Evolutionary conservation across 306 rosid genomes (phyloP).

Genomic region (Citrullus colocynthis): DNA sequence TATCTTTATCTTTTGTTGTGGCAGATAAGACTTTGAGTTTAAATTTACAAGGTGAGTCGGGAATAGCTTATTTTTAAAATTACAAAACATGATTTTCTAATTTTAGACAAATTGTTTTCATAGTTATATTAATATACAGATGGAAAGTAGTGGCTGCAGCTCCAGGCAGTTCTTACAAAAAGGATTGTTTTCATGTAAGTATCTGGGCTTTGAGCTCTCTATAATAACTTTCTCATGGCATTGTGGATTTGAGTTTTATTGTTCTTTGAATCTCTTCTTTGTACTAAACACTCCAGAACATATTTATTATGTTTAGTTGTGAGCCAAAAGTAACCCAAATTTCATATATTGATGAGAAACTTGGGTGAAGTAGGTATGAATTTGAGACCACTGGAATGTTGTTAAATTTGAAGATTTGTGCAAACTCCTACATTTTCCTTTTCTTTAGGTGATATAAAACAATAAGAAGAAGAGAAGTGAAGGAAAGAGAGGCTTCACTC

Average conservation of each 20-base stretch:
- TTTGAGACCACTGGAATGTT: not conserved
- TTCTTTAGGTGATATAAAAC: not conserved
- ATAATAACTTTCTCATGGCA: not conserved
- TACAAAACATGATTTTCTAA: not conserved
- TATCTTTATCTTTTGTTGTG: not conserved
- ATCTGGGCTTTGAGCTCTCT: not conserved
- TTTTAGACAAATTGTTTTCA: not conserved
- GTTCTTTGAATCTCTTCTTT: not conserved
- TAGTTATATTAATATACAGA: not conserved
- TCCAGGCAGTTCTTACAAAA: not conserved
- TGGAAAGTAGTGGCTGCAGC: not conserved
- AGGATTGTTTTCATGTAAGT: not conserved
- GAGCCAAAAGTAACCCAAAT: not conserved
- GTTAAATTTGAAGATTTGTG: not conserved
- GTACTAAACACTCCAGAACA: not conserved
- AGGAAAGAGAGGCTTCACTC: too few relatives aligned
- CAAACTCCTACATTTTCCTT: not conserved
- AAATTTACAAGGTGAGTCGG: not conserved
- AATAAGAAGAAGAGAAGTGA: not conserved
- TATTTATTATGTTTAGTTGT: not conserved
- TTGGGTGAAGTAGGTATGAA: not conserved
- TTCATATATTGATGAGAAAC: not conserved
- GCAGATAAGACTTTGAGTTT: not conserved
- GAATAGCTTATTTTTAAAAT: not conserved
- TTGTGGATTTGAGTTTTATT: not conserved